phyloP scores from a whole-genome alignment of 2,329 filamentous ascomycete species.

The Exophiala sp. region DNA sequence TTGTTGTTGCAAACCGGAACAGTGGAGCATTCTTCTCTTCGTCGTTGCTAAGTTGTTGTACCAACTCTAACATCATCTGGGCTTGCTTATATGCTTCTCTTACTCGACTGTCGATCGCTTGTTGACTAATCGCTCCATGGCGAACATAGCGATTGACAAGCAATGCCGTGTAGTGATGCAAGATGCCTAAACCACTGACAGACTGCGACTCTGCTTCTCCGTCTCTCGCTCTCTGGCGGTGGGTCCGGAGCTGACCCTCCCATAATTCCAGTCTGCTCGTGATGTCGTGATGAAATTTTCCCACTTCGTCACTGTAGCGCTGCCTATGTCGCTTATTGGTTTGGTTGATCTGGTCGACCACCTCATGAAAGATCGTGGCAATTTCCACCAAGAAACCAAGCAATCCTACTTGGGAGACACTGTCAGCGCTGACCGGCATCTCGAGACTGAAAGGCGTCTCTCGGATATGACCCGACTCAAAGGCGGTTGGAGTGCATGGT shows the following conservation, averaged over 20 bases:
- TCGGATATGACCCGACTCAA: slow-evolving; percentile 58
- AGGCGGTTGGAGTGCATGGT: slow-evolving; percentile 59
- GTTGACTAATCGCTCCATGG: slow-evolving; percentile 9
- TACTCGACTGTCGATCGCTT: slow-evolving; percentile 9
- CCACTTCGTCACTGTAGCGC: slow-evolving; percentile 1
- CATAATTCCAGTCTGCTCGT: slow-evolving; percentile 6
- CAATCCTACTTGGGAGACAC: slow-evolving; percentile 9
- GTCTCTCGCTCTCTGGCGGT: background rate
- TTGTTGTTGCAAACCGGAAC: slow-evolving; percentile 42
- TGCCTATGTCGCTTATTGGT: background rate
- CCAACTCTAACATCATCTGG: slow-evolving; percentile 14
- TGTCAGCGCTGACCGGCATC: background rate
- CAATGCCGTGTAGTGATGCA: slow-evolving; percentile 25
- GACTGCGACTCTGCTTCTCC: slow-evolving; percentile 5
- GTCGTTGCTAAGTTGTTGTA: slow-evolving; percentile 19
- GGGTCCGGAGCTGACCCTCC: slow-evolving; percentile 6
- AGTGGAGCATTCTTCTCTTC: slow-evolving; percentile 8
- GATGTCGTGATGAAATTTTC: slow-evolving; percentile 6
- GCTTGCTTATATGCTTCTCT: slow-evolving; percentile 20
- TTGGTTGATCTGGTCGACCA: slow-evolving; percentile 9
- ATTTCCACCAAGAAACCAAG: slow-evolving; percentile 24
- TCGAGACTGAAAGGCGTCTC: slow-evolving; percentile 46
- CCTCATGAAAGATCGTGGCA: slow-evolving; percentile 24
- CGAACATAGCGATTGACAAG: slow-evolving; percentile 23
- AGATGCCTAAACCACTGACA: slow-evolving; percentile 16